Evolutionary conservation across 2,329 filamentous ascomycete genomes (phyloP).

Genomic region (Colletotrichum camelliae): DNA sequence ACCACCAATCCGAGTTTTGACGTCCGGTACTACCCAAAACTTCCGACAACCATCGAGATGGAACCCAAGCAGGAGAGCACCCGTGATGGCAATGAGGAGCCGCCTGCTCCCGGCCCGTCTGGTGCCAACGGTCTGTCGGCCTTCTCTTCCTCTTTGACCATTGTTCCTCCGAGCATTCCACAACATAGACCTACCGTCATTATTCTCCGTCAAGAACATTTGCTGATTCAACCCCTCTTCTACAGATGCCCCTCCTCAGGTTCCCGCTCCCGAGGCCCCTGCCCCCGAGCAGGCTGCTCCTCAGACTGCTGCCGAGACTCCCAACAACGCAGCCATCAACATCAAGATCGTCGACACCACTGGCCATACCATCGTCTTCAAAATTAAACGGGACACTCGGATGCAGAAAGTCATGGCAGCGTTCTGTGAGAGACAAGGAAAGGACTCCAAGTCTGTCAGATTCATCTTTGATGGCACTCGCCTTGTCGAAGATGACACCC

Average conservation of each 20-base stretch:
- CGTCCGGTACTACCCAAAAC: neutral
- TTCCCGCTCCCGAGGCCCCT: neutral
- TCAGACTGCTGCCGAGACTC: neutral
- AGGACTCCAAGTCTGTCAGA: neutral
- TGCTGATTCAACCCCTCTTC: neutral
- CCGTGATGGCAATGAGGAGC: neutral
- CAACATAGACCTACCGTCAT: neutral
- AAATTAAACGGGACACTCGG: neutral
- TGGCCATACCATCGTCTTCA: neutral
- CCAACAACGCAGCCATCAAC: neutral
- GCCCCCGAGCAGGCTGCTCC: neutral
- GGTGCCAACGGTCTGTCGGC: neutral
- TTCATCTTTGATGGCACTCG: neutral
- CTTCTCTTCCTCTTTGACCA: neutral
- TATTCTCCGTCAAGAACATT: neutral
- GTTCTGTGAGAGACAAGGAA: neutral
- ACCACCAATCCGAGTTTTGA: neutral
- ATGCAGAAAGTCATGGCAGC: neutral
- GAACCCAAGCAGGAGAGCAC: neutral
- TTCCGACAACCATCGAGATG: neutral
- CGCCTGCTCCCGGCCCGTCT: neutral
- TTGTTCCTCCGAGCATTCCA: neutral
- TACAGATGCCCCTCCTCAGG: neutral
- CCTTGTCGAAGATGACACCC: neutral
- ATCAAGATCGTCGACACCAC: neutral